phyloP scores from a whole-genome alignment of 345 rosid genomes.

The Punica granatum region DNA sequence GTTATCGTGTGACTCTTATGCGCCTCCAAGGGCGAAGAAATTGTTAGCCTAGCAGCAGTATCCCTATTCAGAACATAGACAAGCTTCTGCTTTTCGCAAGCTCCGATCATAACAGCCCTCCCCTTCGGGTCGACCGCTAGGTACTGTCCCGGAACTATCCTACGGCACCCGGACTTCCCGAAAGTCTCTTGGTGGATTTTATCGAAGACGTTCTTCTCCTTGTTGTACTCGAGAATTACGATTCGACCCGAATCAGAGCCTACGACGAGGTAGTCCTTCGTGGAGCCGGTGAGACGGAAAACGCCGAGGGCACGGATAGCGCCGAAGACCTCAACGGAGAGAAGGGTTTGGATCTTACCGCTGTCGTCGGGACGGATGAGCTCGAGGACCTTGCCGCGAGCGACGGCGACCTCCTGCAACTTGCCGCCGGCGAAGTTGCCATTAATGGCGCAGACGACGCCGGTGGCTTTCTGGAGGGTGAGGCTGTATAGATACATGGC shows the following conservation, averaged over 20 bases:
- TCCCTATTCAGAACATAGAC: constrained; percentile 93
- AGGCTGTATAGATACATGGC: constrained; percentile 86
- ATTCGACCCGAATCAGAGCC: constrained; percentile 99
- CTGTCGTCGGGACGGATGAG: constrained; percentile 88
- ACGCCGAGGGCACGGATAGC: constrained; percentile 83
- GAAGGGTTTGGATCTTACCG: constrained; percentile 84
- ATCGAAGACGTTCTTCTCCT: constrained; percentile 78
- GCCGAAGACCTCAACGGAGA: constrained; percentile 89
- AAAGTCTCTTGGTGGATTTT: constrained; percentile 92
- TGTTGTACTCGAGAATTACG: constrained; percentile 81
- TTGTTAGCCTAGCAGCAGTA: constrained; percentile 87
- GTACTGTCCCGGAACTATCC: constrained; percentile 95
- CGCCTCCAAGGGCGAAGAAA: constrained; percentile 96
- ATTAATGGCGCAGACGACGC: constrained; percentile 71
- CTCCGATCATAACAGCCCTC: constrained; percentile 88
- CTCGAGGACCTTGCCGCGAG: constrained; percentile 90
- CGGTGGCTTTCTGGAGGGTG: constrained; percentile 90
- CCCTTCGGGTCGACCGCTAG: constrained; percentile 94
- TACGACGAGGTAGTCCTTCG: constrained; percentile 82
- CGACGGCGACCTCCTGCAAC: constrained; percentile 82
- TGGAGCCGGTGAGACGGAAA: constrained; percentile 87
- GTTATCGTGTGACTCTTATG: constrained; percentile 89
- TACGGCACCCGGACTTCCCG: constrained; percentile 90
- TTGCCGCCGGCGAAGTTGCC: constrained; percentile 98
- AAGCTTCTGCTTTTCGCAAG: constrained; percentile 94